A percentile compares a stretch with the other conserved stretches of the same genome.
Conservation (phyloP, 352 stramenopile species). For the Globisporangium viniferum region DNA sequence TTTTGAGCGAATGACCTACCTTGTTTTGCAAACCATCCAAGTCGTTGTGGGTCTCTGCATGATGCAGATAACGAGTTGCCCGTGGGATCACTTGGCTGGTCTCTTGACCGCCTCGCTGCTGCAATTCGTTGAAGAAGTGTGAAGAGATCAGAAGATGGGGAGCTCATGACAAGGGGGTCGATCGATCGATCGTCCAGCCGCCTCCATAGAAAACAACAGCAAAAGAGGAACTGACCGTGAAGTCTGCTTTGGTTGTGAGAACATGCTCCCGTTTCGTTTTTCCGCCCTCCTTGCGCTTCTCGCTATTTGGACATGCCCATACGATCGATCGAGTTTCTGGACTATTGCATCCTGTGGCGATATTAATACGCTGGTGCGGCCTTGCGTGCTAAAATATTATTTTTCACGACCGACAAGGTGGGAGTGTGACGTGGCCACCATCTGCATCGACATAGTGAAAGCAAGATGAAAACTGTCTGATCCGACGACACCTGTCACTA, state of each 20-base stretch:
- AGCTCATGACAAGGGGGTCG: background rate
- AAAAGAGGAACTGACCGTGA: background rate
- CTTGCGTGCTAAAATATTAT: background rate
- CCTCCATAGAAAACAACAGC: background rate
- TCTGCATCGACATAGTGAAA: background rate
- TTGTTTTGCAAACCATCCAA: background rate
- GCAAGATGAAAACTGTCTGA: background rate
- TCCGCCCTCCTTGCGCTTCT: background rate
- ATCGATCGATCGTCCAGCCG: background rate
- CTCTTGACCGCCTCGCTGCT: background rate
- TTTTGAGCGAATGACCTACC: background rate
- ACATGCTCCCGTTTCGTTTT: background rate
- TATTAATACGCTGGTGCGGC: too few species aligned
- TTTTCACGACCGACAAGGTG: background rate
- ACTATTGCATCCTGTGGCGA: too few species aligned
- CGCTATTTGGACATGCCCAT: too few species aligned
- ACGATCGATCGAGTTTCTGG: too few species aligned
- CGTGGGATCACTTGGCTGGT: background rate
- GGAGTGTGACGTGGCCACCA: background rate
- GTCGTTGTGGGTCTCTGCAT: background rate
- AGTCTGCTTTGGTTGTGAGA: background rate
- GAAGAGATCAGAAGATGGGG: background rate
- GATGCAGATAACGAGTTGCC: background rate
- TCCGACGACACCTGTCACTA: background rate
- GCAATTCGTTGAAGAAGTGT: background rate